Evolutionary conservation across 2,329 filamentous ascomycete genomes (phyloP).

Genomic region (Gnomoniopsis sp.): DNA sequence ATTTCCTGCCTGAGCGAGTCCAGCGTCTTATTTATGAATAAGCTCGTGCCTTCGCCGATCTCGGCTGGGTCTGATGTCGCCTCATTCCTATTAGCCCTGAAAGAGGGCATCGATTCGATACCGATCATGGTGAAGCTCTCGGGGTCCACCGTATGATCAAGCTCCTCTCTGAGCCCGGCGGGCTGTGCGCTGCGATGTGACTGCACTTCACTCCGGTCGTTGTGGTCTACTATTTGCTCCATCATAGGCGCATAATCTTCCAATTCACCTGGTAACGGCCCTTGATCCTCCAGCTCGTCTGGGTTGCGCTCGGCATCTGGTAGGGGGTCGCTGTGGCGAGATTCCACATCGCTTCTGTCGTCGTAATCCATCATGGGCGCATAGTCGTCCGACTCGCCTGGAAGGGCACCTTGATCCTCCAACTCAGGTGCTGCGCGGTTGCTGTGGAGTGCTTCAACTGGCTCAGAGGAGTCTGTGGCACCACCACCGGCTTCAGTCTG

Average conservation of each 20-base stretch:
- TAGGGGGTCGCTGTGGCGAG: not conserved
- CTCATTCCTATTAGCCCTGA: slow-evolving; percentile 39
- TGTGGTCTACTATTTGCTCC: too few relatives aligned
- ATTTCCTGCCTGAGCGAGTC: slow-evolving; percentile 43
- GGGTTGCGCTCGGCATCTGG: not conserved
- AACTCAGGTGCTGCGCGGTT: not conserved
- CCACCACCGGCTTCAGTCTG: slow-evolving; percentile 1
- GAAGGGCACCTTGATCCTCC: slow-evolving; percentile 7
- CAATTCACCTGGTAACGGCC: slow-evolving; percentile 3
- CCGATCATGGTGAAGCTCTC: slow-evolving; percentile 61
- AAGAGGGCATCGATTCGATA: slow-evolving; percentile 50
- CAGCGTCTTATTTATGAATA: slow-evolving; percentile 54
- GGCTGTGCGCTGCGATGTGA: slow-evolving; percentile 18
- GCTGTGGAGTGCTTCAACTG: not conserved
- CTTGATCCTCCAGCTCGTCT: slow-evolving; percentile 8
- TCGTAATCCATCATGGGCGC: slow-evolving; percentile 9
- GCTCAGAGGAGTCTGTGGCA: not conserved
- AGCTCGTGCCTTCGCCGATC: slow-evolving; percentile 53
- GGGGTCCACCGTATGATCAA: slow-evolving; percentile 28
- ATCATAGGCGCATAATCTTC: slow-evolving; percentile 10
- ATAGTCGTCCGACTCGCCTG: slow-evolving; percentile 10
- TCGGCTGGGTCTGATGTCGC: slow-evolving; percentile 36
- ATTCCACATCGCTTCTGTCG: slow-evolving; percentile 13
- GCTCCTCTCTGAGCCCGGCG: slow-evolving; percentile 22
- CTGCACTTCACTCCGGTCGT: slow-evolving; percentile 25